phyloP scores from a whole-genome alignment of 2,329 filamentous ascomycete species.

The Pleoardoris graminearum region DNA sequence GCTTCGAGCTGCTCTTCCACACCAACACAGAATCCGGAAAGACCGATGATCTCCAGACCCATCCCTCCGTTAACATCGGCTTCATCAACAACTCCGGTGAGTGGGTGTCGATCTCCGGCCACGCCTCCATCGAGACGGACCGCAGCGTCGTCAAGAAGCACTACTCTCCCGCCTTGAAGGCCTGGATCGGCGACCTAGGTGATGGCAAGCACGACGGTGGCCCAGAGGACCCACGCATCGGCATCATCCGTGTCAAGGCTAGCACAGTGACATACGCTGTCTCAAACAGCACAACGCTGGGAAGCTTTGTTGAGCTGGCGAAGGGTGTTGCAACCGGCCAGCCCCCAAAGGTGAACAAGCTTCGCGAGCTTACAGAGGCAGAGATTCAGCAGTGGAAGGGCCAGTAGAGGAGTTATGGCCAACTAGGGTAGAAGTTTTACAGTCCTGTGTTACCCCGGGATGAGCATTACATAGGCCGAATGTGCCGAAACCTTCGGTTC shows the following conservation, averaged over 20 bases:
- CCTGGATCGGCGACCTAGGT: conserved; percentile 79
- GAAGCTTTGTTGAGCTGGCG: conserved; percentile 69
- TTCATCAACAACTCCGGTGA: conserved; percentile 77
- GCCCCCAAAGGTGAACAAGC: conserved; percentile 71
- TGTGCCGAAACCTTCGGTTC: too few relatives aligned
- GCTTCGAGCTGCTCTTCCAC: conserved; percentile 84
- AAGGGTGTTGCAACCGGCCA: conserved; percentile 76
- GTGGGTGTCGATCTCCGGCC: conserved; percentile 86
- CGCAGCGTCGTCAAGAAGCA: conserved; percentile 66
- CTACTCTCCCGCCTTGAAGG: conserved; percentile 73
- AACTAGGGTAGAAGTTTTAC: neutral
- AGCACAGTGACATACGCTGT: conserved; percentile 74
- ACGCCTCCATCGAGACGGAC: conserved; percentile 70
- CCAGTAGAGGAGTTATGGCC: conserved; percentile 23
- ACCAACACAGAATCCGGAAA: conserved; percentile 90
- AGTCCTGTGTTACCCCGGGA: too few relatives aligned
- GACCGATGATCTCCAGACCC: conserved; percentile 74
- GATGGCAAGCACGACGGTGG: conserved; percentile 84
- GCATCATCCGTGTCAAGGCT: conserved; percentile 75
- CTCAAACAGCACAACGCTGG: conserved; percentile 63
- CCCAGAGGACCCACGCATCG: conserved; percentile 79
- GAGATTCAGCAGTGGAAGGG: conserved; percentile 43
- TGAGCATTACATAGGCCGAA: too few relatives aligned
- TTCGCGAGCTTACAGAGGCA: conserved; percentile 70
- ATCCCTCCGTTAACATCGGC: conserved; percentile 77